Base-by-base conservation (phyloP, 2,329 filamentous ascomycete genomes). In the Pseudogymnoascus sp. region DNA sequence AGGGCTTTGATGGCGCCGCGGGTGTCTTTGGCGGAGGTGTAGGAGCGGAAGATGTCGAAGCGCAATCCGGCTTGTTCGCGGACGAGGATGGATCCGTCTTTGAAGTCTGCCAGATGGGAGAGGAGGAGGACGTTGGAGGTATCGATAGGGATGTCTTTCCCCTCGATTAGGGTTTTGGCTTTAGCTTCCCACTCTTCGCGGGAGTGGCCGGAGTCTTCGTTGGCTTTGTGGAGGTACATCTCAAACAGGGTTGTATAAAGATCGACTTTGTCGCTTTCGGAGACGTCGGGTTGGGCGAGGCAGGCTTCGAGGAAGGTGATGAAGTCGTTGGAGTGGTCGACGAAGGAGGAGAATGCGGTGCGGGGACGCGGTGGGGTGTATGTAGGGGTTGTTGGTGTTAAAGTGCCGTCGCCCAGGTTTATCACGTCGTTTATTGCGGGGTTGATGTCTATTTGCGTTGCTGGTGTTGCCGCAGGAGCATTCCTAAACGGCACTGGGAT, bases 31-130 rank as follows among this genome's bases (percentile, higher is more conserved):
- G 93, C 91, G 0, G 92, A 86, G 1, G 93, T 96, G 74, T 96
- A 97, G 1, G 93, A 97, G 60, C 95, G 88, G 79, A 99, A 97
- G 65, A 99, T 97, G 75, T 99, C 95, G 64, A 93, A 95, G 45
- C 91, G 83, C 2, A 99, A 83, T 18, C 93, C 92, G 65, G 96
- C 91, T 72, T 97, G 91, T 77, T 99, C 95, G 68, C 93, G 90
- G 63, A 99, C 93, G 1, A 99, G 83, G 1, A 91, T 91, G 0
- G 92, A 96, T 16, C 95, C 95, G 71, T 96, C 91, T 51, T 85
- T 83, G 78, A 97, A 99, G 69, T 92, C 85, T 3, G 93, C 93
- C 3, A 99, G 80, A 71, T 97, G 91, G 0, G 96, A 99, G 2
- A 99, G 82, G 0, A 99, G 81, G 0, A 99, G 83, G 12, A 99